Conservation (phyloP, 2,329 filamentous ascomycete genomes). For the Zasmidium citrigriseum region DNA sequence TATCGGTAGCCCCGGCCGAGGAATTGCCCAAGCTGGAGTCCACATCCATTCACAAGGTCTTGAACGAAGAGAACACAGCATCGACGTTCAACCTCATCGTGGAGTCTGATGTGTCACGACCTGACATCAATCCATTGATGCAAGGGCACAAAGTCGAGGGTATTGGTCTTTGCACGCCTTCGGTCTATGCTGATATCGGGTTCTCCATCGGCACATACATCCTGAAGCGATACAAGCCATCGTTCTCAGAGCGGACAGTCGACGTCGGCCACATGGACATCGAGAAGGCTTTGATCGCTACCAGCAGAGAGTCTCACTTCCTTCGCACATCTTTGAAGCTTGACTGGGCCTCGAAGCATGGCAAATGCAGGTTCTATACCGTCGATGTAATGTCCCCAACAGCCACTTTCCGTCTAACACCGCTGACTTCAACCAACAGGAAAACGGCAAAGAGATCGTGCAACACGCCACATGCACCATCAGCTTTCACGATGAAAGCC, state of each 20-base stretch:
- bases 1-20: background rate
- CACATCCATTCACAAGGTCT: conserved; percentile 6
- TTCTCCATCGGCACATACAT: conserved; percentile 33
- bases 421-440: background rate
- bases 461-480: conserved; percentile 11
- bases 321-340: background rate
- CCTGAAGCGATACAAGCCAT: background rate
- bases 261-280: conserved; percentile 10
- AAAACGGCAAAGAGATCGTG: conserved; percentile 1
- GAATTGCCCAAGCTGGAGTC: conserved; percentile 36
- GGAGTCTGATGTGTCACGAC: conserved; percentile 43
- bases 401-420: background rate
- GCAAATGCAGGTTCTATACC: background rate
- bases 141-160: conserved; percentile 48
- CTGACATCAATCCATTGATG: conserved; percentile 40
- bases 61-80: conserved; percentile 2
- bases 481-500: background rate
- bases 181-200: conserved; percentile 38
- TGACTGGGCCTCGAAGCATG: background rate
- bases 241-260: conserved; percentile 1
- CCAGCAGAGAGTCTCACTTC: conserved; percentile 1
- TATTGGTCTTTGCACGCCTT: conserved; percentile 43
- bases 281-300: conserved; percentile 6
- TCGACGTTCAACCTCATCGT: conserved; percentile 29
- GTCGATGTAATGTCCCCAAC: background rate